Percentiles rank a stretch among this genome's conserved stretches.
Conservation (phyloP, 2,329 filamentous ascomycete species). For the Paraphaeosphaeria minitans region DNA sequence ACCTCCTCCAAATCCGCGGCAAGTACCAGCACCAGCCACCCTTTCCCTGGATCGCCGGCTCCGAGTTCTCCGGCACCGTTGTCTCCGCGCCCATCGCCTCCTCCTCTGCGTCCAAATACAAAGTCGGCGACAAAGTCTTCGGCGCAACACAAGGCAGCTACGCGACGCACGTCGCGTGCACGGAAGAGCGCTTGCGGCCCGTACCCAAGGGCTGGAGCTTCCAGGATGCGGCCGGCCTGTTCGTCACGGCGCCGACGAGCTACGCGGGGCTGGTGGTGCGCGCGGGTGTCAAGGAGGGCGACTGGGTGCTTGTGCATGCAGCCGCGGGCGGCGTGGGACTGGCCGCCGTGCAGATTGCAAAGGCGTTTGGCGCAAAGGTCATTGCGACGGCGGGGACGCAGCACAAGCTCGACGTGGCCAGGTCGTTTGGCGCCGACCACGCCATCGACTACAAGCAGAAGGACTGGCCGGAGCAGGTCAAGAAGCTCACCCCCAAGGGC, state of each 20-base stretch:
- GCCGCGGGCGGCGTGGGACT: conserved; percentile 91
- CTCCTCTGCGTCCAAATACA: conserved; percentile 63
- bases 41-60: conserved; percentile 85
- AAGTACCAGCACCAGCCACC: conserved; percentile 94
- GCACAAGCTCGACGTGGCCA: conserved; percentile 80
- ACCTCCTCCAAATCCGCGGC: conserved; percentile 90
- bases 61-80: conserved; percentile 84
- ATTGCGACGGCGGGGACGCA: conserved; percentile 85
- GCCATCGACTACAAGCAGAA: conserved; percentile 74
- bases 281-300: conserved; percentile 74
- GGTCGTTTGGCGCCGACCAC: conserved; percentile 82
- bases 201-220: conserved; percentile 83
- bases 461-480: conserved; percentile 70
- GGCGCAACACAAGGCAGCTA: conserved; percentile 86
- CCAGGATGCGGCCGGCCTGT: conserved; percentile 83
- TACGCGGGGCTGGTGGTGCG: conserved; percentile 83
- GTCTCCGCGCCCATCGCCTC: conserved; percentile 64
- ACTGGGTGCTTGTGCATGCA: conserved; percentile 88
- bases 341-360: conserved; percentile 91
- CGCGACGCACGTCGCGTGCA: conserved; percentile 72
- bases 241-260: conserved; percentile 88
- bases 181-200: conserved; percentile 70
- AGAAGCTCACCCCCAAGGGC: conserved; percentile 74
- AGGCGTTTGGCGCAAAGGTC: conserved; percentile 89
- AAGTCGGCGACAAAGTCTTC: conserved; percentile 82